Evolutionary conservation across 2,329 filamentous ascomycete species (phyloP), one percentile per base, ranked within the genome.

Genomic region (Didymella glomerata): DNA sequence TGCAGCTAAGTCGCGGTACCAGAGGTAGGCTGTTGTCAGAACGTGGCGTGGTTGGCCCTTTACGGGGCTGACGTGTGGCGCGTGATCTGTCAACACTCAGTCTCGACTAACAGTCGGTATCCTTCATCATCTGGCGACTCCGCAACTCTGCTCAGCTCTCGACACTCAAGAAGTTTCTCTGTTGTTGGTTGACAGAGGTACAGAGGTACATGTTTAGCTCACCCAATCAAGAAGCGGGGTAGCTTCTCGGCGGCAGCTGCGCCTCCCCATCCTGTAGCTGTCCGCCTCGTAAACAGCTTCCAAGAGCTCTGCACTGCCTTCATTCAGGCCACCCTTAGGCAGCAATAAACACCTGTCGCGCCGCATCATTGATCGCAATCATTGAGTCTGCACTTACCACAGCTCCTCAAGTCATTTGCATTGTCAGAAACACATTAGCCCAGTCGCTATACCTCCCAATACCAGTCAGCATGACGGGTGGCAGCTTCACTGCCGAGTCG

Each of bases 391-490:
- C 54, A 48, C 46, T 46, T 11, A 41, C 48, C 27, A 44, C 54
- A 42, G 42, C 42, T 52, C 44, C 40, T 48, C 18, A 8, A n/a
- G 14, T 14, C 13, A 55, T 42, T 9, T n/a, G 11, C 18, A 28
- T 48, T 38, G 44, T 24, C 30, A 18, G 25, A 30, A 48, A 27
- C 18, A 38, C 45, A 11, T 57, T 44, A 38, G 44, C 25, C 40
- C 38, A 18, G 5, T 41, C 47, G 4, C 54, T 59, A 42, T 40
- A 36, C 28, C 55, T 45, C 16, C 9, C 27, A 42, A 9, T 20
- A 50, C 32, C 41, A 48, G 45, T 34, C 44, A 58, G 32, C 60
- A 72, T 74, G 71, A 74, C 70, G 38, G 72, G 69, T 52, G 63
- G 64, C 50, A 66, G 56, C 65, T 61, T 65, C 67, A 60, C 53